Base-by-base conservation (phyloP, 345 rosid species). In the Pistacia atlantica region DNA sequence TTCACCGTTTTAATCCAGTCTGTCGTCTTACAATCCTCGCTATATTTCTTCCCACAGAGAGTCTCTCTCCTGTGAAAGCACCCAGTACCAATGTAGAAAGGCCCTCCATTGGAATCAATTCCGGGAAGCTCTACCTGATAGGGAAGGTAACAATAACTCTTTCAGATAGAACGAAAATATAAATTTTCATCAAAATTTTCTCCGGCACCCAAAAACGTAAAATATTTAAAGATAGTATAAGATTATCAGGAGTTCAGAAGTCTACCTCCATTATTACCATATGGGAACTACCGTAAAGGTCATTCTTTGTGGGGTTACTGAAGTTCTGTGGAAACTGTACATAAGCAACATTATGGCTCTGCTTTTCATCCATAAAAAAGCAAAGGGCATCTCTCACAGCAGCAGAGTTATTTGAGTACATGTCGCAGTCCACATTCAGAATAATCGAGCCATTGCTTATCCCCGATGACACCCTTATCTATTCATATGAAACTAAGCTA, bases 311-410 rank as follows among this genome's bases (percentile, higher is more conserved):
- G 13, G 77, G 4, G 73, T 87, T 87, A 55, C 70, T 51, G 46
- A 71, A 87, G 11, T 18, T 13, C 70, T 85, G 88, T 0, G 90
- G 84, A 55, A 51, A 77, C 61, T 85, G 87, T 13, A 87, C 87
- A 73, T 73, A 87, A 57, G 83, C 87, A 14, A 79, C 69, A 22
- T 79, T 67, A 25, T 69, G 71, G 66, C 86, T 72, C 65, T 79
- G 61, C 33, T 78, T 28, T 58, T 80, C 83, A 66, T 87, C 90
- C 87, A 87, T 69, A 82, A 85, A 80, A 81, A 85, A 87, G 79
- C 87, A 87, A 8, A 83, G 62, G 8, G 85, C 82, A 31, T 85
- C 88, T 37, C 54, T 38, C 10, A 83, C 63, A 3, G 81, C 22
- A 20, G 75, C 76, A 2, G 88, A 55, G 64, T 83, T 71, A 71